phyloP scores from a whole-genome alignment of 345 rosid species.

The Capsella bursapastoris region DNA sequence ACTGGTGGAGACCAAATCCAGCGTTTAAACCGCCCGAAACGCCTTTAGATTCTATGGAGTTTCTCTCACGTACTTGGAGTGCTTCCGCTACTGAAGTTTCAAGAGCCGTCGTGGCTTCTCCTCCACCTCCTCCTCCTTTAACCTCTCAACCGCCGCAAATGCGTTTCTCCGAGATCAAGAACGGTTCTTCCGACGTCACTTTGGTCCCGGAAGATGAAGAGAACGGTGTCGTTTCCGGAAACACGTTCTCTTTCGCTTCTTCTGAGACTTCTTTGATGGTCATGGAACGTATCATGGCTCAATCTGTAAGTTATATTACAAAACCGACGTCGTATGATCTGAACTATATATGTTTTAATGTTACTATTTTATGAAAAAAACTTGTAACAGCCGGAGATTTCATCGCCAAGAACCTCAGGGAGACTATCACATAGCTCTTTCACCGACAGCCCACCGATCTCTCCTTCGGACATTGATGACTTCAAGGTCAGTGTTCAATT shows the following conservation, averaged over 20 bases:
- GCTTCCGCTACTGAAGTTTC: conserved; percentile 84
- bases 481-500: conserved; percentile 61
- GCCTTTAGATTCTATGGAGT: conserved; percentile 94
- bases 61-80: conserved; percentile 94
- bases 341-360: not conserved
- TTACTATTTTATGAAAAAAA: not conserved
- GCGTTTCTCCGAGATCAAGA: conserved; percentile 52
- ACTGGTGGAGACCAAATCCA: conserved; percentile 60
- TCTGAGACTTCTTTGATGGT: conserved; percentile 96
- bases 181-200: conserved; percentile 33
- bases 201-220: conserved; percentile 65
- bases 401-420: conserved; percentile 87
- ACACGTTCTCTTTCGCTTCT: conserved; percentile 92
- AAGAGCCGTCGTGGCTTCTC: conserved; percentile 59
- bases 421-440: conserved; percentile 89
- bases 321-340: not conserved
- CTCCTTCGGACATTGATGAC: conserved; percentile 92
- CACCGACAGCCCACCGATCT: conserved; percentile 98
- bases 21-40: conserved; percentile 85
- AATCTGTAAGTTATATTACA: conserved; percentile 68
- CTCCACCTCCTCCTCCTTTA: conserved; percentile 49
- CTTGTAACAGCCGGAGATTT: conserved; percentile 38
- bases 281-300: conserved; percentile 98
- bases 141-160: conserved; percentile 44
- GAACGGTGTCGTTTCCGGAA: conserved; percentile 67